Base-by-base conservation (phyloP, 2,329 filamentous ascomycete genomes). In the Fusarium fracticaudum region DNA sequence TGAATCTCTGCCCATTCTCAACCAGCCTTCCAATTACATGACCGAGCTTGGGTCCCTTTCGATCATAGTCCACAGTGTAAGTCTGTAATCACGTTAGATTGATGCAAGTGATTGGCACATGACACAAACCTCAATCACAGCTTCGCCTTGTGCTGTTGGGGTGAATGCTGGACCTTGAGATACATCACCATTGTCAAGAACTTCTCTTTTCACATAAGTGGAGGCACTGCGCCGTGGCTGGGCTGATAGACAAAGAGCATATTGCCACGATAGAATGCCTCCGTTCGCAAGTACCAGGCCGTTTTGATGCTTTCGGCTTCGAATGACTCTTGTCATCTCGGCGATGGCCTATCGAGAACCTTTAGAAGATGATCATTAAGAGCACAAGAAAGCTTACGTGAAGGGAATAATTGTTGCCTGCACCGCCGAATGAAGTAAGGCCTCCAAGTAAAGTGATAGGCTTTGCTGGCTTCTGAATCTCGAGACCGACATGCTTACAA, bases 371-470 rank as follows among this genome's bases (percentile, higher is more conserved):
- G 0, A 18, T 83, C 88, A 83, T 13, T 8, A 1, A 37, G 9
- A 11, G 0, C 0, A 14, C 0, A 1, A 24, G 3, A 7, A 2
- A 41, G 80, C 83, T 77, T 80, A 88, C 90, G 81, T 93, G 91
- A 87, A 92, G 90, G 0, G 89, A 91, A 68, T 93, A 93, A 62
- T 93, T 93, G 71, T 93, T 93, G 0, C 91, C 91, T 11, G 91
- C 91, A 1, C 91, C 91, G 1, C 91, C 91, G 67, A 93, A 93
- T 2, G 88, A 91, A 9, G 91, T 93, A 60, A 93, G 76, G 0
- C 91, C 91, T 1, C 91, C 91, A 0, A 93, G 83, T 1, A 93
- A 80, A 0, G 90, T 92, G 26, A 92, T 85, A 0, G 88, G 86
- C 70, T 89, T 91, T 5, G 80, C 37, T 3, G 84, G 77, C 3